Conservation (phyloP, 768 basidiomycete species). For the Suillus hirtellus region DNA sequence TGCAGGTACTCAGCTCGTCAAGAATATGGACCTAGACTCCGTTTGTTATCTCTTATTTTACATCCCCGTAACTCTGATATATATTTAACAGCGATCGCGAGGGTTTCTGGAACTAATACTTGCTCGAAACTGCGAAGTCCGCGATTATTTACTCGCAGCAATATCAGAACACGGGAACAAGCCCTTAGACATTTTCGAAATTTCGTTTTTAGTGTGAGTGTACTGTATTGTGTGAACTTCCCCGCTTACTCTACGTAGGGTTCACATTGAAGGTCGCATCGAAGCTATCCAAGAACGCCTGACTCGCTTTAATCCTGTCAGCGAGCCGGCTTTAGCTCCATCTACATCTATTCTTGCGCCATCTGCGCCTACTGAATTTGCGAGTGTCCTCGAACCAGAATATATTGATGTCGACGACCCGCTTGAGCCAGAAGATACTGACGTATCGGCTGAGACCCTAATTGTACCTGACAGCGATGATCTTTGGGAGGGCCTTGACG, state of each 20-base stretch:
- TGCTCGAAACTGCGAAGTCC: constrained; percentile 1
- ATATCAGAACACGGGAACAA: neutral
- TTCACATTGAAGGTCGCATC: constrained; percentile 39
- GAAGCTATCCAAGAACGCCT: constrained; percentile 39
- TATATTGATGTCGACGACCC: constrained; percentile 14
- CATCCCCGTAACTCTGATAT: neutral
- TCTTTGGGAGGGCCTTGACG: constrained; percentile 49
- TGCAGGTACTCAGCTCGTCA: neutral
- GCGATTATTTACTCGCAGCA: neutral
- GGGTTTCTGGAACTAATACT: constrained; percentile 1
- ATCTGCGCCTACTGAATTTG: neutral
- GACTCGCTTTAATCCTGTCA: constrained; percentile 13
- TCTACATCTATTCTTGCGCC: neutral
- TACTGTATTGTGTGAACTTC: constrained; percentile 14
- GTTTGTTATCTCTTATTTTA: neutral
- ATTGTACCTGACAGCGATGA: constrained; percentile 43
- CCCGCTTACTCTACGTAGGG: constrained; percentile 31
- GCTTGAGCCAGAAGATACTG: constrained; percentile 23
- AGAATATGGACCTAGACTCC: neutral
- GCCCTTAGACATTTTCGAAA: neutral
- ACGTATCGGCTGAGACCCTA: constrained; percentile 21
- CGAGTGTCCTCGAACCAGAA: neutral
- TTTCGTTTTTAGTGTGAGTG: constrained; percentile 2
- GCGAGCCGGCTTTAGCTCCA: constrained; percentile 4
- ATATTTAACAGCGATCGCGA: constrained; percentile 4